Evolutionary conservation across 495 filamentous ascomycete species (phyloP).

Genomic region (Rhypophila decipiens): DNA sequence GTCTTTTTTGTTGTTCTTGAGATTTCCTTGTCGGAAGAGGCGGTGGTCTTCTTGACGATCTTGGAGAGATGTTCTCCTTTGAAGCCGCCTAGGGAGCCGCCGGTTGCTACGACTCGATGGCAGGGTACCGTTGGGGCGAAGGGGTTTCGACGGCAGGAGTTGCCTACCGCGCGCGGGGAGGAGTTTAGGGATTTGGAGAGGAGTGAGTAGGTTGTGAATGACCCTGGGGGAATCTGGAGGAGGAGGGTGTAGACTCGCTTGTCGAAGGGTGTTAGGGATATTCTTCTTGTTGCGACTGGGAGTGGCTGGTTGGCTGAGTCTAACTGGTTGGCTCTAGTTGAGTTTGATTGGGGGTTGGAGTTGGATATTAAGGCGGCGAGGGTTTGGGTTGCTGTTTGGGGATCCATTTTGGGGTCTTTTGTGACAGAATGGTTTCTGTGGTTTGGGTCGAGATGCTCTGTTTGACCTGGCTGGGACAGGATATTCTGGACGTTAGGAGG

Average conservation of each 20-base stretch:
- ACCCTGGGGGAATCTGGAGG: constrained; percentile 62
- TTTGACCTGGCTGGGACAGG: too few species aligned
- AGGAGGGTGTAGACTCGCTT: constrained; percentile 60
- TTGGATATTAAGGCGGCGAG: not conserved
- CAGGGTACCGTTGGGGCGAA: constrained; percentile 59
- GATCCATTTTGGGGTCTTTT: not conserved
- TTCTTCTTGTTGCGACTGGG: constrained; percentile 10
- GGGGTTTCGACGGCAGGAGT: constrained; percentile 65
- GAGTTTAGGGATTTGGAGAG: constrained; percentile 59
- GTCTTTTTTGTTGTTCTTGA: not conserved
- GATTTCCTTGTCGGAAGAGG: not conserved
- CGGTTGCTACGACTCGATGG: constrained; percentile 44
- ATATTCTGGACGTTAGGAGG: too few species aligned
- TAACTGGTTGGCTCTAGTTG: constrained; percentile 7
- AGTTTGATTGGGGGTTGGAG: not conserved
- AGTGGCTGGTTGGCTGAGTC: constrained; percentile 15
- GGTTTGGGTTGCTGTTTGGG: not conserved
- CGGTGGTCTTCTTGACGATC: constrained; percentile 26
- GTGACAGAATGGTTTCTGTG: too few species aligned
- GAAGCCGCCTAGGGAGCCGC: constrained; percentile 44
- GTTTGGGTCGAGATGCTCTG: too few species aligned
- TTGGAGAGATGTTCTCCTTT: constrained; percentile 35
- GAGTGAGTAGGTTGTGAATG: constrained; percentile 67
- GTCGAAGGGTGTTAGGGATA: constrained; percentile 47
- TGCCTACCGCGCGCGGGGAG: constrained; percentile 74